These are phyloP conservation scores for Lactarius trivialis DNA, from an alignment of 768 basidiomycete genomes.

Conservation along the genomic window DNA sequence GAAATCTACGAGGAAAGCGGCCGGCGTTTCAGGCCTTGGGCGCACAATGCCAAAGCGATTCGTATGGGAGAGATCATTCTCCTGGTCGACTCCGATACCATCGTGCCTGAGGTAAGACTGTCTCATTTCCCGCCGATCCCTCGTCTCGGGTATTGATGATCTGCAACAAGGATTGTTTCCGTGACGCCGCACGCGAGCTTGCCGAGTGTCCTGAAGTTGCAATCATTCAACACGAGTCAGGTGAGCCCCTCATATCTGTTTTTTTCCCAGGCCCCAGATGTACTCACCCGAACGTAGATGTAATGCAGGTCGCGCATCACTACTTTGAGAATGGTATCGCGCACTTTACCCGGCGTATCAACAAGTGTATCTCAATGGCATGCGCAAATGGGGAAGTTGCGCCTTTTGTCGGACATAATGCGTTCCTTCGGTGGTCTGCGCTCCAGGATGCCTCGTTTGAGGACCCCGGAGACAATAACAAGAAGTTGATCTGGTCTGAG, in stretches of 20 bases:
- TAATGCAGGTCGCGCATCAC: slow-evolving; percentile 85
- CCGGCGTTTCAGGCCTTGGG: slow-evolving; percentile 63
- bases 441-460: slow-evolving; percentile 79
- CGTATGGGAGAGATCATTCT: slow-evolving; percentile 77
- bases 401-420: slow-evolving; percentile 84
- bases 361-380: slow-evolving; percentile 73
- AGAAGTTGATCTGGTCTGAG: slow-evolving; percentile 75
- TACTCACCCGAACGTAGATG: slow-evolving; percentile 39
- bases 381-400: slow-evolving; percentile 78
- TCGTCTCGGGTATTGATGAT: neutral
- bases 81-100: slow-evolving; percentile 75
- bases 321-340: slow-evolving; percentile 91
- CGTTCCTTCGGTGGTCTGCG: slow-evolving; percentile 85
- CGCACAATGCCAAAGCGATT: slow-evolving; percentile 64
- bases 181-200: slow-evolving; percentile 84
- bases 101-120: slow-evolving; percentile 58
- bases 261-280: neutral
- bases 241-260: slow-evolving; percentile 28
- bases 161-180: slow-evolving; percentile 67
- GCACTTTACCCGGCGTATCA: slow-evolving; percentile 83
- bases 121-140: neutral
- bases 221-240: slow-evolving; percentile 87
- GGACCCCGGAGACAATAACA: slow-evolving; percentile 55
- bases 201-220: slow-evolving; percentile 75
- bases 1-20: slow-evolving; percentile 59